Percentiles rank a stretch among this genome's conserved stretches.
These are phyloP conservation scores for Bryoglossum gracile DNA, from an alignment of 495 filamentous ascomycete species.

Conservation along the genomic window DNA sequence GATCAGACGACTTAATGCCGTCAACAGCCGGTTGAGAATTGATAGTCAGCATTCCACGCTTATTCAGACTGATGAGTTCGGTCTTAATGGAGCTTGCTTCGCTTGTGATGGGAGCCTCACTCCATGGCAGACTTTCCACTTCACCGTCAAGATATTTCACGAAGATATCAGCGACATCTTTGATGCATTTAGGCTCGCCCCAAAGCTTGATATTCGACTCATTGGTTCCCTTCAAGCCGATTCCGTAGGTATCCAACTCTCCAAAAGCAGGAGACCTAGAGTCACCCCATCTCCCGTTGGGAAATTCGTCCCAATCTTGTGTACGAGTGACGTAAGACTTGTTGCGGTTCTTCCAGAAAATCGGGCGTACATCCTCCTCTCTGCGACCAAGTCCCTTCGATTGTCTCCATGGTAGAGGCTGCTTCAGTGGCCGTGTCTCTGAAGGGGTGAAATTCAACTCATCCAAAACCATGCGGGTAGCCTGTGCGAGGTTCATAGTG, in stretches of 20 bases:
- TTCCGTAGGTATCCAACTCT: conserved; percentile 91
- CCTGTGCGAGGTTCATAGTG: conserved; percentile 97
- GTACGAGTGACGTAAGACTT: conserved; percentile 92
- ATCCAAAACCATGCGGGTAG: conserved; percentile 88
- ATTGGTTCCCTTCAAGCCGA: conserved; percentile 93
- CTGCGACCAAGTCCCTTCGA: conserved; percentile 82
- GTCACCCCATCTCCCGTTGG: conserved; percentile 98
- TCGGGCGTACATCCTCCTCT: conserved; percentile 92
- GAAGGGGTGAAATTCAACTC: conserved; percentile 77
- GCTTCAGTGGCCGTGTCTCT: conserved; percentile 65
- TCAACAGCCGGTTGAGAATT: conserved; percentile 97
- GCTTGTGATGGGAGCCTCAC: conserved; percentile 73
- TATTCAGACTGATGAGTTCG: conserved; percentile 73
- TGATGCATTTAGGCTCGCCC: conserved; percentile 74
- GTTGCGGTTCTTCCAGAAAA: conserved; percentile 98
- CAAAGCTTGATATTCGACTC: conserved; percentile 94
- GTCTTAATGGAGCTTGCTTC: conserved; percentile 74
- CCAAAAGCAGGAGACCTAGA: conserved; percentile 95
- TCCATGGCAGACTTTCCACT: conserved; percentile 86
- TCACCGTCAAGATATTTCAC: conserved; percentile 73
- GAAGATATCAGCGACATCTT: conserved; percentile 77
- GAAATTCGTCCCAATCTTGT: conserved; percentile 98
- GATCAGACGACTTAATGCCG: conserved; percentile 81
- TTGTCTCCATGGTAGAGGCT: conserved; percentile 88
- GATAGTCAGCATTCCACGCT: conserved; percentile 83